Base-by-base conservation (phyloP, 148 eudicot genomes). In the Camellia lanceoleosa region DNA sequence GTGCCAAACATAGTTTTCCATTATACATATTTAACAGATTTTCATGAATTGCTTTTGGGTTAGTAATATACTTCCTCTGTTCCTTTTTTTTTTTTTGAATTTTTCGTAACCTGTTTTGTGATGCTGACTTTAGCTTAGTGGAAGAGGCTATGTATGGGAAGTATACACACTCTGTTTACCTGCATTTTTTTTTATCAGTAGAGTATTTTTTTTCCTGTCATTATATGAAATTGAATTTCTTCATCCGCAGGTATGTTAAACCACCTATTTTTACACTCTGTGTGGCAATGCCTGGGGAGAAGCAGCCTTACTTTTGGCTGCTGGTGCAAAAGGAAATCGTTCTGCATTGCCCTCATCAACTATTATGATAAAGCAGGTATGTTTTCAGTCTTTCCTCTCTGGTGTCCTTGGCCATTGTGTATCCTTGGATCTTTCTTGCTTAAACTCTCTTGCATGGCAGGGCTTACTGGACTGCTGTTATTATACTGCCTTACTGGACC, bases 201-300 rank as follows among this genome's bases (percentile, higher is more conserved):
- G 58, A 54, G 16, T 55, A 2, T 2, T 55, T 55, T 55, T 55
- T 55, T 11, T 55, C 13, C 58, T 2, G 3, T 55, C 11, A 2
- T 7, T 55, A 55, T 7, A 11, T 55, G 10, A 55, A 7, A 11
- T 14, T 20, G 10, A n/a, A 9, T 63, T 20, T 63, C 19, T 78
- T 77, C 52, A 61, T 15, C 61, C 83, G 62, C 81, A 95, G 98
- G 75, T 90, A 86, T 83, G 89, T 92, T 49, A 89, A 89, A 70
- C 89, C 97, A 75, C 98, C 97, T 59, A 89, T 93, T 74, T 90
- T 88, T 77, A 91, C 98, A 7, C 93, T 91, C 10, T 93, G 97
- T 80, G 96, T 92, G 64, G 98, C 62, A 93, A 95, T 86, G 98
- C 97, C 61, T 95, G 97, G 97, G 97, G 97, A 82, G 98, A 95